These are phyloP conservation scores for Myotisia sp. DNA, from an alignment of 2,329 filamentous ascomycete species.

Conservation along the genomic window DNA sequence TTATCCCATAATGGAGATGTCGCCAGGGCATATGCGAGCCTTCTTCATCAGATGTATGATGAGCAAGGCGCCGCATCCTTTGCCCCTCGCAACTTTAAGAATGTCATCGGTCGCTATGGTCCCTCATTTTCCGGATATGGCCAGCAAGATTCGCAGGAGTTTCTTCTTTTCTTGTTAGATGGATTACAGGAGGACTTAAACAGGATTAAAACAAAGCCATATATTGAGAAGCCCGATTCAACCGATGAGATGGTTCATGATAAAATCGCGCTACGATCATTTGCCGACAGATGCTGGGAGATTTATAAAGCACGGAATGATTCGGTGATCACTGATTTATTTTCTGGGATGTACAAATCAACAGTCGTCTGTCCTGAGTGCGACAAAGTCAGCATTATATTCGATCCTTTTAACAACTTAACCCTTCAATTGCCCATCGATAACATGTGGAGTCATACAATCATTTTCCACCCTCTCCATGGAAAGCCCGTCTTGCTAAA, in stretches of 20 bases:
- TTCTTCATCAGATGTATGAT: slow-evolving; percentile 67
- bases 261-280: slow-evolving; percentile 60
- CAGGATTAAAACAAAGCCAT: slow-evolving; percentile 85
- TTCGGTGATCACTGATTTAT: slow-evolving; percentile 87
- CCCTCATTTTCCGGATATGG: slow-evolving; percentile 84
- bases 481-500: slow-evolving; percentile 56
- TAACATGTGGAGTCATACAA: slow-evolving; percentile 59
- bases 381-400: slow-evolving; percentile 93
- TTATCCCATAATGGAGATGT: slow-evolving; percentile 75
- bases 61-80: slow-evolving; percentile 53
- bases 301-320: slow-evolving; percentile 89
- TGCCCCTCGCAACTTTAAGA: slow-evolving; percentile 68
- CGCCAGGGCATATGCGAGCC: slow-evolving; percentile 64
- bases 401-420: slow-evolving; percentile 91
- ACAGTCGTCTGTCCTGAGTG: slow-evolving; percentile 85
- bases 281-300: slow-evolving; percentile 79
- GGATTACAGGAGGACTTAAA: slow-evolving; percentile 92
- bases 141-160: slow-evolving; percentile 95
- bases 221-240: slow-evolving; percentile 93
- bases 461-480: slow-evolving; percentile 66
- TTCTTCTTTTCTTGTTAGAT: slow-evolving; percentile 86
- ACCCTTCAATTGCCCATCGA: slow-evolving; percentile 82
- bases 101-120: slow-evolving; percentile 63
- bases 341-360: slow-evolving; percentile 97
- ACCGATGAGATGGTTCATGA: slow-evolving; percentile 91